phyloP scores from a whole-genome alignment of 345 rosid genomes.

The Draba incana region DNA sequence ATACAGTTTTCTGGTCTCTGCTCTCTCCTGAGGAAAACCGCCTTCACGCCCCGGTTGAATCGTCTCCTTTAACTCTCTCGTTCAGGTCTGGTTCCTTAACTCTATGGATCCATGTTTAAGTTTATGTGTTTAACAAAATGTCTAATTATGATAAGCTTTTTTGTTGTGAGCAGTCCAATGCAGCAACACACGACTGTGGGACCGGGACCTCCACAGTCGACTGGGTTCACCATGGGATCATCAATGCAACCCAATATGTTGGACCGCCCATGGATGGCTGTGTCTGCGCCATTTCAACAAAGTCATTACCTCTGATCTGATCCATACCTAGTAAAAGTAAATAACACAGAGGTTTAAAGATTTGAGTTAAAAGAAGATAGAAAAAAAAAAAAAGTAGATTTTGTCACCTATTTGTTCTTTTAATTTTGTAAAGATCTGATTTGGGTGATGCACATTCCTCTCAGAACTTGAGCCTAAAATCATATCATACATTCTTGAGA shows the following conservation, averaged over 20 bases:
- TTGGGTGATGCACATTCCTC: conserved; percentile 15
- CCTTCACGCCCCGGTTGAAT: conserved; percentile 60
- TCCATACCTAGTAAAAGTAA: conserved; percentile 36
- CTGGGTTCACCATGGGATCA: conserved; percentile 61
- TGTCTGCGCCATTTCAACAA: conserved; percentile 62
- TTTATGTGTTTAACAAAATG: background rate
- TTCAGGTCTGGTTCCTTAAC: conserved; percentile 59
- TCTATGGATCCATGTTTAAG: background rate
- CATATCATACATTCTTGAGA: conserved; percentile 28
- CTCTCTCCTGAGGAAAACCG: conserved; percentile 67
- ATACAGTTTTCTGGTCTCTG: conserved; percentile 82
- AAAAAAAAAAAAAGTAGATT: background rate
- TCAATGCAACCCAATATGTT: conserved; percentile 65
- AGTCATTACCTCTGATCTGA: conserved; percentile 53
- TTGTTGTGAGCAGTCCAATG: conserved; percentile 55
- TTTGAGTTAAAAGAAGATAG: conserved; percentile 21
- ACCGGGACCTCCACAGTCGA: conserved; percentile 70
- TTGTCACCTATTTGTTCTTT: conserved; percentile 24
- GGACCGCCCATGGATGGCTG: conserved; percentile 65
- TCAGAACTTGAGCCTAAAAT: conserved; percentile 1
- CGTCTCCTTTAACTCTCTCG: conserved; percentile 69
- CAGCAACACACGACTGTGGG: conserved; percentile 64
- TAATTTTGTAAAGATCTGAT: conserved; percentile 34
- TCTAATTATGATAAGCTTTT: background rate
- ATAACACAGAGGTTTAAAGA: conserved; percentile 36